Evolutionary conservation across 805 yeast genomes (phyloP), one percentile per base, ranked within the genome.

Genomic region (Ogataea paradorogensis): DNA sequence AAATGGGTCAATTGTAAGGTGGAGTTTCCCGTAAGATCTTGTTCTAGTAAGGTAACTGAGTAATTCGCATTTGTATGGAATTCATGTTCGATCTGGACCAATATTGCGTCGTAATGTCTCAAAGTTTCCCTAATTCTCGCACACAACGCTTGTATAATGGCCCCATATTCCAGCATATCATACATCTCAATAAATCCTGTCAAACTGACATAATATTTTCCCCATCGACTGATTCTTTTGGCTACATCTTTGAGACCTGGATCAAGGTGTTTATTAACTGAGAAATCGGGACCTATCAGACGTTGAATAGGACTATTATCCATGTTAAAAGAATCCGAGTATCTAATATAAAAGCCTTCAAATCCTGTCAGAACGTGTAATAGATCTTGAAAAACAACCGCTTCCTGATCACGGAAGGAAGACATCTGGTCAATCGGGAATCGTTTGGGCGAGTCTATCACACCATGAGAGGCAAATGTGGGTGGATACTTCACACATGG

Each of bases 331-430:
- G 70, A 67, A 30, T 78, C 83, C 23, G 81, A 72, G 55, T 74
- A 87, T 30, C 89, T 67, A 25, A 91, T 76, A 54, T 84, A 87
- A 15, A 70, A 69, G 0, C 97, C 97, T 58, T 89, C 95, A 20
- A 73, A 61, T 0, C 95, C 95, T 23, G 80, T 50, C 10, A 93
- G 58, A 1, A 85, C 82, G 50, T 72, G 73, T 15, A 88, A 52
- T 8, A 89, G 56, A 58, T 91, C 99, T 42, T 76, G 70, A 11
- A 84, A 67, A 1, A 93, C 71, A 18, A 81, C 69, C 0, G 85
- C 81, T 56, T 89, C 95, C 56, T 88, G 95, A 3, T 73, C 70
- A 33, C 73, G 67, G 3, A 70, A 55, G 23, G 74, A 76, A n/a
- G 53, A 56, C 28, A 73, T 56, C 37, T 66, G 74, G 33, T 69